Evolutionary conservation across 345 rosid species (phyloP).

Genomic region (Kernera saxatilis): DNA sequence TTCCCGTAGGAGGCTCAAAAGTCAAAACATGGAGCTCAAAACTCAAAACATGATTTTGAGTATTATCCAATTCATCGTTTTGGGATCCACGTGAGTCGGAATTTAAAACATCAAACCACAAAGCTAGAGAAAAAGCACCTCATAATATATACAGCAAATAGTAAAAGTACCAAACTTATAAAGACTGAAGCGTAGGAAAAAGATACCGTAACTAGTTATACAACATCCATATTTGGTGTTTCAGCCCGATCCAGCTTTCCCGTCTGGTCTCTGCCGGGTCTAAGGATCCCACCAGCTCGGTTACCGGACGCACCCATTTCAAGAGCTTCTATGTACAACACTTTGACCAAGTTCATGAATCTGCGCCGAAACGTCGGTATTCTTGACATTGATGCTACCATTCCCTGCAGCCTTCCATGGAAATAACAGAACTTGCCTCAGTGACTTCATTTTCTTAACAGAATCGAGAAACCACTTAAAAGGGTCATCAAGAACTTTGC

Average conservation of each 20-base stretch:
- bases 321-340: constrained; percentile 51
- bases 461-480: neutral
- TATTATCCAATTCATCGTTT: no score
- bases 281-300: constrained; percentile 38
- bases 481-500: no score
- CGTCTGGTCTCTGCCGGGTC: neutral
- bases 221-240: constrained; percentile 5
- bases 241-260: constrained; percentile 7
- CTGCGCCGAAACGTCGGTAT: constrained; percentile 69
- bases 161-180: neutral
- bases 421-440: neutral
- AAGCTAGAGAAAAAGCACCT: neutral
- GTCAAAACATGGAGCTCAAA: no score
- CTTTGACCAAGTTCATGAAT: constrained; percentile 56
- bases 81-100: no score
- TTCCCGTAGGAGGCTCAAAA: no score
- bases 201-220: neutral
- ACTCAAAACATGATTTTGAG: no score
- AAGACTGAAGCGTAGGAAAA: neutral
- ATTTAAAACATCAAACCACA: neutral
- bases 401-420: constrained; percentile 57
- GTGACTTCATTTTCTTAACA: neutral
- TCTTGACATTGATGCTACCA: constrained; percentile 64
- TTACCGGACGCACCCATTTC: constrained; percentile 40
- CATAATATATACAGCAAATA: neutral